Evolutionary conservation across 2,329 filamentous ascomycete species (phyloP), one percentile per base, ranked within the genome.

Genomic region (Teratosphaeria viscida): DNA sequence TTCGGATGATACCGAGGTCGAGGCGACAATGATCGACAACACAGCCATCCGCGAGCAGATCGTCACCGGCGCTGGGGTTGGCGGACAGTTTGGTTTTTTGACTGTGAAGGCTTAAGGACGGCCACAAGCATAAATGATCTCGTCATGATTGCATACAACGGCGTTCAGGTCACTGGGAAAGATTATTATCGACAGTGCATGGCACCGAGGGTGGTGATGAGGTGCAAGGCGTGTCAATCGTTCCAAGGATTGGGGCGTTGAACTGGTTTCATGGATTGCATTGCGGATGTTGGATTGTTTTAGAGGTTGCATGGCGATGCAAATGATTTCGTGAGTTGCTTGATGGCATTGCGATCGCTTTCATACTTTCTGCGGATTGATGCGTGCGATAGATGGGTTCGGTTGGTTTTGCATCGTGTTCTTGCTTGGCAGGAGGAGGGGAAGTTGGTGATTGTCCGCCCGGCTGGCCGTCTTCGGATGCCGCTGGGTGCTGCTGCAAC

Each of bases 11-110:
- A 90, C 96, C 66, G 82, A 96, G 34, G 81, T 87, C 65, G 80
- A 83, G 27, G 90, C 92, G 0, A 94, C 88, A 0, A 69, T 86
- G 55, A 89, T 96, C 59, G 88, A 95, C 69, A 96, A 96, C 77
- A 88, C 86, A 12, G 91, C 90, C 52, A 83, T 94, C 32, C 82
- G 85, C 34, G 89, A 84, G 52, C 19, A 58, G 56, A 58, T 57
- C 56, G 49, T 65, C 32, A 80, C 85, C 37, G 90, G 81, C 75
- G 89, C 88, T 23, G 88, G 88, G 49, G 87, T 87, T n/a, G 92
- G 92, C 64, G 91, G 91, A 5, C 91, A 96, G 71, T 96, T 84
- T 72, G 86, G 85, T 0, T 75, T 89, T 23, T 54, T 72, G 26
- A 71, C 69, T 47, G 64, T 68, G 12, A 47, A 43, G 23, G 43